A percentile compares a stretch with the other conserved stretches of the same genome.
Evolutionary conservation across 129 eudicot genomes (phyloP).

Genomic region (Smallanthus sonchifolius): DNA sequence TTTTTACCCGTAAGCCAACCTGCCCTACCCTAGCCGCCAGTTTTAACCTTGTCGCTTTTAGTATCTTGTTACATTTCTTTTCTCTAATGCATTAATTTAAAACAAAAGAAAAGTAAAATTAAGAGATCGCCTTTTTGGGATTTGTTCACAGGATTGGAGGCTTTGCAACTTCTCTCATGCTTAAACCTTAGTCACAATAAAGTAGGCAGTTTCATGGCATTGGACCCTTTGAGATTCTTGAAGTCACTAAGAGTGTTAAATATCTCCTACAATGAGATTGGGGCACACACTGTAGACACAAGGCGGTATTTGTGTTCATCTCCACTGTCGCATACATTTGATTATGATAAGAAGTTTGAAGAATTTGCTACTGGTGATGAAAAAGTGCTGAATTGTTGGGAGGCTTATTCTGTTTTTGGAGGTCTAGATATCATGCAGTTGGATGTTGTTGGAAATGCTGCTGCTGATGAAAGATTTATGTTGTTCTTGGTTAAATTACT

Average conservation of each 20-base stretch:
- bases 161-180: conserved; percentile 76
- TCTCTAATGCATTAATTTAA: neutral
- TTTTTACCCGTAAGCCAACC: neutral
- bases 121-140: neutral
- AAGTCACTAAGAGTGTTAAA: conserved; percentile 57
- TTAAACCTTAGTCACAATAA: conserved; percentile 78
- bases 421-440: conserved; percentile 54
- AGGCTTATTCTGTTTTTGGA: conserved; percentile 56
- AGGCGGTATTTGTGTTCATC: conserved; percentile 76
- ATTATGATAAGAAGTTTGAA: conserved; percentile 35
- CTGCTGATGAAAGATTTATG: conserved; percentile 41
- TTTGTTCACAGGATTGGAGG: conserved; percentile 67
- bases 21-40: neutral
- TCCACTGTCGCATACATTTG: conserved; percentile 58
- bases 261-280: conserved; percentile 75
- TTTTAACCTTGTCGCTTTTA: neutral
- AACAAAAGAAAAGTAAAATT: neutral
- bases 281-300: conserved; percentile 70
- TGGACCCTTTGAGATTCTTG: conserved; percentile 66
- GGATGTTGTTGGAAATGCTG: conserved; percentile 62
- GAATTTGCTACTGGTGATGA: conserved; percentile 22
- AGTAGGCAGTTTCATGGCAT: conserved; percentile 61
- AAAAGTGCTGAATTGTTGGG: conserved; percentile 49
- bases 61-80: neutral
- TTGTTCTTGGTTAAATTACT: conserved; percentile 45